Evolutionary conservation across 2,329 filamentous ascomycete genomes (phyloP), one percentile per base, ranked within the genome.

Genomic region (Phyllosticta citrichinensis): DNA sequence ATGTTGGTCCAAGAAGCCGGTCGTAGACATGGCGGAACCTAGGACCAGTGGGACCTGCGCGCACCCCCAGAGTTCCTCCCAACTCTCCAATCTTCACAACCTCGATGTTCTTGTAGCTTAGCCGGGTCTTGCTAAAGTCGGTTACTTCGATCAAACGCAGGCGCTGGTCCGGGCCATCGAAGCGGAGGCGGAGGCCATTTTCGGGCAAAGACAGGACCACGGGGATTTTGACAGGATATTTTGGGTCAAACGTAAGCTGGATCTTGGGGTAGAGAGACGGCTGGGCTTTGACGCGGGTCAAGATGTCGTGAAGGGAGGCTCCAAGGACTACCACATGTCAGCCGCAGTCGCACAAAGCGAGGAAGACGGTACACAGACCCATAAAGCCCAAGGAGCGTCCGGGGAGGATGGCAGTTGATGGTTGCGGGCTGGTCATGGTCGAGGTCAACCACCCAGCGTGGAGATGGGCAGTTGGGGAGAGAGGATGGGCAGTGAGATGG

Each of bases 91-190:
- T 82, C 69, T 90, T 92, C 58, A 91, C 81, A 17, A 97, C 83
- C 65, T 95, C 89, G 58, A 86, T 85, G 64, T 84, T 83, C 68
- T 90, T 94, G 76, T 97, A 96, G 19, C 87, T 85, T 64, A 97
- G 84, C 64, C 86, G 83, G 64, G 86, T 91, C 73, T 91, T 94
- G 55, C 87, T 86, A 71, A 99, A 97, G 75, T 97, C 91, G 59
- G 90, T 76, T 8, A 97, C 85, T 74, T 99, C 94, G 66, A 99
- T 90, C 63, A 99, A 77, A 2, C 94, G 88, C 52, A 99, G 78
- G 40, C 93, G 85, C 74, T 99, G 94, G 68, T 97, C 92, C 3
- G 89, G 86, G 0, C 92, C 94, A 71, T 99, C 94, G 70, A 99
- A 99, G 52, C 90, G 90, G 58, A 99, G 77, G 12, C 93, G 88